phyloP scores from a whole-genome alignment of 202 grass and related monocot genomes.

The Schoenoplectus tabernaemontani region DNA sequence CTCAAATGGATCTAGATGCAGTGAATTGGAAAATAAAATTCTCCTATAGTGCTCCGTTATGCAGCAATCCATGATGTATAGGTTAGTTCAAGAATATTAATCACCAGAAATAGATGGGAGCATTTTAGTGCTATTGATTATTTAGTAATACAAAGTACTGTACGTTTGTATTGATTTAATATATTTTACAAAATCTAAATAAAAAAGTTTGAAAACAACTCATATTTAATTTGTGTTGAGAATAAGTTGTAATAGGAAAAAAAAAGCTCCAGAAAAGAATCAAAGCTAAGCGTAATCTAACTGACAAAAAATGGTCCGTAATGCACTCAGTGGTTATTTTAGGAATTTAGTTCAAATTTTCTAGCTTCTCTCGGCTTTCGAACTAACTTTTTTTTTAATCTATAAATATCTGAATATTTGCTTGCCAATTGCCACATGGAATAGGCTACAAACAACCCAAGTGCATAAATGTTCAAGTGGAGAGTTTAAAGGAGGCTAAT shows the following conservation, averaged over 20 bases:
- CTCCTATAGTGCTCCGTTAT: not conserved
- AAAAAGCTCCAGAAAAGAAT: no score
- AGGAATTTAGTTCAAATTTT: not conserved
- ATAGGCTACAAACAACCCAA: not conserved
- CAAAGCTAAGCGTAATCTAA: no score
- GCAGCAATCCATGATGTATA: not conserved
- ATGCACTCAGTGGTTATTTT: no score
- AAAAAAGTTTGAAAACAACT: not conserved
- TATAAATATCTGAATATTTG: not conserved
- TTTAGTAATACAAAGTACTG: not conserved
- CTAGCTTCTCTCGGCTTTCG: not conserved
- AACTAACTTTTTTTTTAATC: not conserved
- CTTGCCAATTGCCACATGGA: not conserved
- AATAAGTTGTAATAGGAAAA: no score
- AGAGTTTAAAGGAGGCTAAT: not conserved
- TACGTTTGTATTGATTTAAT: not conserved
- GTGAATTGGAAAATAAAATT: constrained; percentile 7
- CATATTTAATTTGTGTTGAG: no score
- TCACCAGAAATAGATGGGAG: not conserved
- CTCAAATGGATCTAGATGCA: constrained; percentile 6
- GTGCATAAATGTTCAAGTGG: not conserved
- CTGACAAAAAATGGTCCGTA: no score
- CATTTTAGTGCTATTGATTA: not conserved
- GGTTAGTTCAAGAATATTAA: not conserved
- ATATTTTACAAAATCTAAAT: not conserved